These are phyloP conservation scores for Coniella lustricola DNA, from an alignment of 2,329 filamentous ascomycete species.

Conservation along the genomic window DNA sequence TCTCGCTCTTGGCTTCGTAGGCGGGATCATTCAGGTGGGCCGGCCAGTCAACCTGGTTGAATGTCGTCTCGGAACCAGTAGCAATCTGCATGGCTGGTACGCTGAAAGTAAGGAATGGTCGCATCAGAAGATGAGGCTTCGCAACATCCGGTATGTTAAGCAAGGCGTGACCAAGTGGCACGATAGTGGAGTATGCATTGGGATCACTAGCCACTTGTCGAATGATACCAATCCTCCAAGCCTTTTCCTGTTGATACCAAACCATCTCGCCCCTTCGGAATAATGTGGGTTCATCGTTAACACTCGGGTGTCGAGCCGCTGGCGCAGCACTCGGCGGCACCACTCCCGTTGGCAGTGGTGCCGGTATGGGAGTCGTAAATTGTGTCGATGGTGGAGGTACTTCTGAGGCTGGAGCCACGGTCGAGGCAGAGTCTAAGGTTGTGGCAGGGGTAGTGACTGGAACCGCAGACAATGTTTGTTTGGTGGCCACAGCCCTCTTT, in stretches of 20 bases:
- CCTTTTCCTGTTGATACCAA: constrained; percentile 27
- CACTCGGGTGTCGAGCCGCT: not conserved
- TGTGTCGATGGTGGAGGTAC: not conserved
- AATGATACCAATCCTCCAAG: constrained; percentile 30
- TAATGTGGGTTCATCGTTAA: constrained; percentile 13
- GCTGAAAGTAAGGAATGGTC: constrained; percentile 32
- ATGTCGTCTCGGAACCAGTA: constrained; percentile 21
- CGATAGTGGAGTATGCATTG: constrained; percentile 20
- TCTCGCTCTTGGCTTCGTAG: constrained; percentile 17
- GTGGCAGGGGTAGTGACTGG: not conserved
- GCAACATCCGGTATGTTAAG: constrained; percentile 18
- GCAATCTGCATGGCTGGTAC: constrained; percentile 24
- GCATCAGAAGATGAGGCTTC: constrained; percentile 24
- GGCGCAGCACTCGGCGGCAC: not conserved
- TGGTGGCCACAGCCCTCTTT: not conserved
- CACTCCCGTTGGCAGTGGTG: not conserved
- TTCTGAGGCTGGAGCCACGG: not conserved
- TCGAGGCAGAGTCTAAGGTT: not conserved
- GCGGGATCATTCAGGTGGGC: constrained; percentile 17
- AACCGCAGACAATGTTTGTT: not conserved
- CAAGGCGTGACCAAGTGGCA: constrained; percentile 24
- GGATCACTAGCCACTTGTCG: constrained; percentile 15
- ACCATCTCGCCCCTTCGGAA: constrained; percentile 30
- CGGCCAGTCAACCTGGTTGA: constrained; percentile 25
- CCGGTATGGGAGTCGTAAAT: not conserved